Conservation (phyloP, 257 asterid genomes). For the Solanum lycopersicoides region DNA sequence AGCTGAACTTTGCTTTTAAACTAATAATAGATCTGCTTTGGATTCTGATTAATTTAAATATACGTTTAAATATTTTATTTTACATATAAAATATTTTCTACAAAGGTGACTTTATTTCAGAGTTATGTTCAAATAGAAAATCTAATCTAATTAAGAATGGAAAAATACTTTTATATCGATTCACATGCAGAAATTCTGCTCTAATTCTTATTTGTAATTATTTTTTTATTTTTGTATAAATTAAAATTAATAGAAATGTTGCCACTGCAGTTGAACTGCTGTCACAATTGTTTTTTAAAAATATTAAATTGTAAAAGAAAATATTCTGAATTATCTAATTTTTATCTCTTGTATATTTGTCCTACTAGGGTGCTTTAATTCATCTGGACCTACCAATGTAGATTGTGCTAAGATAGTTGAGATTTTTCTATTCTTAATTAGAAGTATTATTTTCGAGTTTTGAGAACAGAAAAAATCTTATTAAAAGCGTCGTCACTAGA, state of each 20-base stretch:
- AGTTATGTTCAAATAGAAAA: background rate
- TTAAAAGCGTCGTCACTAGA: rapidly evolving
- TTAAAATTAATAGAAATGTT: background rate
- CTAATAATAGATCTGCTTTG: background rate
- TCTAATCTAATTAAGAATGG: background rate
- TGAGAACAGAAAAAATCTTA: no score
- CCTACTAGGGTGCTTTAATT: constrained; percentile 1
- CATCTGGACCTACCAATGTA: constrained; percentile 19
- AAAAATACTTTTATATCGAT: background rate
- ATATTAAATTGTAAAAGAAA: background rate
- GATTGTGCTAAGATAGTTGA: background rate
- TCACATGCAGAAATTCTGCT: background rate
- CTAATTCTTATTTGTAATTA: background rate
- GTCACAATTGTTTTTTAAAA: background rate
- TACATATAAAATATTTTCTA: background rate
- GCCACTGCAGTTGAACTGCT: background rate
- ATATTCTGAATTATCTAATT: background rate
- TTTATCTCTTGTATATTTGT: background rate
- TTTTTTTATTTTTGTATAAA: background rate
- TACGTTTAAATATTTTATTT: background rate
- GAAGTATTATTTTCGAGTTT: rapidly evolving
- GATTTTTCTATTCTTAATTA: no score
- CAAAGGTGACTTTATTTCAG: background rate
- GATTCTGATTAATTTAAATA: background rate
- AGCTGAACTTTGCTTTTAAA: background rate